Conservation (phyloP, 1,284 basidiomycete species). For the Mycena citricolor region DNA sequence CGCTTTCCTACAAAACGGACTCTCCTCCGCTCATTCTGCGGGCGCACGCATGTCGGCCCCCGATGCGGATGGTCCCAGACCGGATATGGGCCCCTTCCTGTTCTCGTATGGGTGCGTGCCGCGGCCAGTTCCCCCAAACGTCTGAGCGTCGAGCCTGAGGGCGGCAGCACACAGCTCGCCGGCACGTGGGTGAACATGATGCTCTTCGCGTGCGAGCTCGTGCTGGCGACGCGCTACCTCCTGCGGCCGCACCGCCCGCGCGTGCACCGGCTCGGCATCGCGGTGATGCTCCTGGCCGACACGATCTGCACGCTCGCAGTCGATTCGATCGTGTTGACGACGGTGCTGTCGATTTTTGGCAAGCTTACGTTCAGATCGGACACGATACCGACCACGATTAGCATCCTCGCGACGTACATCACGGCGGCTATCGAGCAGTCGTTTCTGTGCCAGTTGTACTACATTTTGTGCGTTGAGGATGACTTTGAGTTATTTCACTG, state of each 20-base stretch:
- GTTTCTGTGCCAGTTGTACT: slow-evolving; percentile 10
- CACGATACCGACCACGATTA: slow-evolving; percentile 1
- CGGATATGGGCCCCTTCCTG: no score
- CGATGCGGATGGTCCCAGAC: no score
- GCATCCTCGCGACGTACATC: slow-evolving; percentile 7
- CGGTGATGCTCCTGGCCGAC: slow-evolving; percentile 1
- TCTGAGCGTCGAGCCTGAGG: no score
- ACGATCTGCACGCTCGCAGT: slow-evolving; percentile 3
- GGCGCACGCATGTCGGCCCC: no score
- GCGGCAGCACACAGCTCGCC: not conserved
- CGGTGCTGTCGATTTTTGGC: not conserved
- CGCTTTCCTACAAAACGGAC: no score
- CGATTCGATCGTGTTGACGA: not conserved
- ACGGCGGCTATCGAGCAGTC: slow-evolving; percentile 11
- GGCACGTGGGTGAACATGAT: slow-evolving; percentile 4
- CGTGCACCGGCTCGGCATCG: slow-evolving; percentile 5
- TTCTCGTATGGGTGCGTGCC: no score
- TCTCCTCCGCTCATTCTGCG: no score
- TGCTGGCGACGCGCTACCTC: slow-evolving; percentile 4
- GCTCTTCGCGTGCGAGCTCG: slow-evolving; percentile 5
- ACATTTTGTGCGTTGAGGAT: not conserved
- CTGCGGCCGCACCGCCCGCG: slow-evolving; percentile 3
- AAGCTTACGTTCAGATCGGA: not conserved
- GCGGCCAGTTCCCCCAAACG: no score
- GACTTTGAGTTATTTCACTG: not conserved